Percentiles rank a stretch among this genome's conserved stretches.
Evolutionary conservation across 495 filamentous ascomycete species (phyloP).

Genomic region (Haplographium delicatum): DNA sequence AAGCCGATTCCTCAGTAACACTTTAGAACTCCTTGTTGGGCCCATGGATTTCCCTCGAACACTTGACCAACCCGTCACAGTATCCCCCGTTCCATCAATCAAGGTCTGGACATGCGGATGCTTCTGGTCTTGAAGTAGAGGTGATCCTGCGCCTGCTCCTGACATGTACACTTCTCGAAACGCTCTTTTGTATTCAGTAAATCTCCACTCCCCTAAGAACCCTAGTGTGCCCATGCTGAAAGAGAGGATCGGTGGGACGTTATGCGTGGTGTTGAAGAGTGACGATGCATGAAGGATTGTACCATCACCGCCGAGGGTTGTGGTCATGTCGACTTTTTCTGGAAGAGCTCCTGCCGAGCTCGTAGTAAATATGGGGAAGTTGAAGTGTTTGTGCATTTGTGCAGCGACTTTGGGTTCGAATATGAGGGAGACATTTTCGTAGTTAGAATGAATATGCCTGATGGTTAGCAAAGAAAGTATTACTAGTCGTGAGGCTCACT

Average conservation of each 20-base stretch:
- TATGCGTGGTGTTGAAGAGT: slow-evolving; percentile 74
- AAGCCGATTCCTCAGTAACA: slow-evolving; percentile 80
- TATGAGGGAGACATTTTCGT: slow-evolving; percentile 75
- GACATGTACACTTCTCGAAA: slow-evolving; percentile 94
- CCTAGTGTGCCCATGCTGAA: slow-evolving; percentile 97
- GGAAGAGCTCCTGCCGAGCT: slow-evolving; percentile 31
- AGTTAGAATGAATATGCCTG: slow-evolving; percentile 71
- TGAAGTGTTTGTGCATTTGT: slow-evolving; percentile 64
- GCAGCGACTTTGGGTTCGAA: slow-evolving; percentile 73
- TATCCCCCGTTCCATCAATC: slow-evolving; percentile 19
- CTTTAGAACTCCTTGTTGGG: slow-evolving; percentile 61
- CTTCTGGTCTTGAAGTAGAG: slow-evolving; percentile 23
- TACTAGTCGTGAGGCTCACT: slow-evolving; percentile 33
- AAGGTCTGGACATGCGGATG: slow-evolving; percentile 39
- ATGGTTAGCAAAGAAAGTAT: slow-evolving; percentile 11
- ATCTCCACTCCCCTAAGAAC: slow-evolving; percentile 96
- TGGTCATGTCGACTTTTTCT: slow-evolving; percentile 77
- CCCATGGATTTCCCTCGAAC: slow-evolving; percentile 80
- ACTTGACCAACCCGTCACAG: slow-evolving; percentile 59
- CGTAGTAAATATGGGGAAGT: slow-evolving; percentile 72
- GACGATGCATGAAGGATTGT: slow-evolving; percentile 90
- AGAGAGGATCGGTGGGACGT: slow-evolving; percentile 85
- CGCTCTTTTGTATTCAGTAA: slow-evolving; percentile 80
- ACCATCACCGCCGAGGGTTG: slow-evolving; percentile 91
- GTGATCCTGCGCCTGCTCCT: slow-evolving; percentile 47